Evolutionary conservation across 2,329 filamentous ascomycete species (phyloP), one percentile per base, ranked within the genome.

Genomic region (Talaromyces sp.): DNA sequence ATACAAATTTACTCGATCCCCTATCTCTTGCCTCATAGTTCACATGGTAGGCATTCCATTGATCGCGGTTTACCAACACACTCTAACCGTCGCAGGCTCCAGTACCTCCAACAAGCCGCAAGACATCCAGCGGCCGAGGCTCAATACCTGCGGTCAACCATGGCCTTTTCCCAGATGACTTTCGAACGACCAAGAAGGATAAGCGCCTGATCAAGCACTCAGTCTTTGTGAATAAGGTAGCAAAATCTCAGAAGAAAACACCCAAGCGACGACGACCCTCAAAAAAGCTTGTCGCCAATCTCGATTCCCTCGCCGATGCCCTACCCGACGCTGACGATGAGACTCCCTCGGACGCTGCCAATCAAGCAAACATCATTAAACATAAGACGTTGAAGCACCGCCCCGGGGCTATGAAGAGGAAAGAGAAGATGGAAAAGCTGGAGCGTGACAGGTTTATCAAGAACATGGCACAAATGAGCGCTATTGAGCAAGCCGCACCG

Each of bases 371-470:
- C 71, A 85, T 95, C 70, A 87, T 95, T 60, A 83, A 86, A 67
- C 89, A 91, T 69, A 90, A 87, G 81, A 94, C 90, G 67, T 73
- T 98, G 72, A 89, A 86, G 78, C 89, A 86, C 68, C 83, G 88
- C 62, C 91, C 88, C 2, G 94, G 94, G 0, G 92, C 92, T 25
- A 84, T 93, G 80, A 96, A 92, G 85, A 84, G 86, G 73, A 95
- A 92, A 79, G 91, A 93, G 79, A 89, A 85, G 77, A 74, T 98
- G 37, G 91, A 97, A 65, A 87, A 82, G 76, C 82, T 86, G 66
- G 94, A 98, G 84, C 90, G 91, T 80, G 88, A 93, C 76, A 83
- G 94, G 67, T 97, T 98, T 75, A 89, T 88, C 43, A 86, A 84
- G 74, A 97, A 92, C 74, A 83, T 98, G 84, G 93, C 91, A 19